Base-by-base conservation (phyloP, 495 filamentous ascomycete species). In the Pyrenula aspistea region DNA sequence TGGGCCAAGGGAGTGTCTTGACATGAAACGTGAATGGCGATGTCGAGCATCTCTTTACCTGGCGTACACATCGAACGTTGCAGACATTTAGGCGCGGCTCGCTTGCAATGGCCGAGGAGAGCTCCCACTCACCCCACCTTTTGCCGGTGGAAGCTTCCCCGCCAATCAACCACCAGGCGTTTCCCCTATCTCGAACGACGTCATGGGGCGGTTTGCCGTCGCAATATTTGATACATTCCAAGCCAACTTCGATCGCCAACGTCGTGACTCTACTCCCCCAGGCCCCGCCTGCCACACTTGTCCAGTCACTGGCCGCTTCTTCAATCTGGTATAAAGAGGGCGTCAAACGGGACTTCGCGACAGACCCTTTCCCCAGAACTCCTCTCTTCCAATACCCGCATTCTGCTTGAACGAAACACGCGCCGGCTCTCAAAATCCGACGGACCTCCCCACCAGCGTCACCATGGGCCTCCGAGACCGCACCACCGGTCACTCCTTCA, bases 361-460 rank as follows among this genome's bases (percentile, higher is more conserved):
- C 15, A 42, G n/a, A 42, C 31, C 15, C 8, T 15, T 8, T 42
- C 31, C 31, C 4, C 4, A 15, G 8, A 42, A 42, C 8, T 42
- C 15, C 31, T 4, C 31, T 8, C 31, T 15, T 42, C 31, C 31
- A n/a, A n/a, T n/a, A n/a, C n/a, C n/a, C n/a, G n/a, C n/a, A n/a
- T n/a, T n/a, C n/a, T n/a, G n/a, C n/a, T n/a, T n/a, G n/a, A n/a
- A n/a, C n/a, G n/a, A n/a, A n/a, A n/a, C 31, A 42, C 31, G 31
- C 31, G 31, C 15, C 31, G 8, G 31, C 31, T 42, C 31, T 15
- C 15, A 8, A 42, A 42, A 4, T 42, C 31, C 15, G 8, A 15
- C 31, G 31, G 31, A 42, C 15, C 4, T 42, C 15, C 31, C 15
- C 56, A 22, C 24, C 63, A 59, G 25, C 57, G 22, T 47, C 56